Percentiles rank a stretch among this genome's conserved stretches.
Conservation (phyloP, 1,139 yeast genomes). For the Saccharomycopsis phalli region DNA sequence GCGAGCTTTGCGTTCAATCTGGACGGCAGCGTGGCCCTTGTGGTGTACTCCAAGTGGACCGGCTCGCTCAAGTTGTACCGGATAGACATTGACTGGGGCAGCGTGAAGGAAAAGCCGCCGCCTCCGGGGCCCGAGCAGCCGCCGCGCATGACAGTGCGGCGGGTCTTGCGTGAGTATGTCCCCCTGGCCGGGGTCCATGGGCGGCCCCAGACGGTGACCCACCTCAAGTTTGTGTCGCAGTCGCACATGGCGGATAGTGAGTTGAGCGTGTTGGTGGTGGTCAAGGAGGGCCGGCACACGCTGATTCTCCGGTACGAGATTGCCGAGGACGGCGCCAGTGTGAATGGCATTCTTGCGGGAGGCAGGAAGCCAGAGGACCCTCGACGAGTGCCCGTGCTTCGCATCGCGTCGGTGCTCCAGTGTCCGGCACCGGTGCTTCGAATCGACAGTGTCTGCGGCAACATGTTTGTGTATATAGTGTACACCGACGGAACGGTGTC, state of each 20-base stretch:
- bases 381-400: neutral
- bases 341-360: constrained; percentile 24
- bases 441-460: constrained; percentile 24
- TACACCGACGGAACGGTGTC: constrained; percentile 38
- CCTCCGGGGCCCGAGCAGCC: too few relatives aligned
- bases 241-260: constrained; percentile 28
- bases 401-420: constrained; percentile 6
- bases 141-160: constrained; percentile 10
- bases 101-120: constrained; percentile 2
- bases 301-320: constrained; percentile 22
- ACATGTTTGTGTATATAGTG: constrained; percentile 27
- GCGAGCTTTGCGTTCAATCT: constrained; percentile 55
- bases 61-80: constrained; percentile 39
- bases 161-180: constrained; percentile 9
- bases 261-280: constrained; percentile 32
- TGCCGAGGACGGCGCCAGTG: constrained; percentile 26
- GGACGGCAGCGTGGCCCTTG: constrained; percentile 41
- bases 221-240: constrained; percentile 25
- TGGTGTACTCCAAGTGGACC: constrained; percentile 37
- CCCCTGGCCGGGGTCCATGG: constrained; percentile 11
- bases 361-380: constrained; percentile 1
- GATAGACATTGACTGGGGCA: constrained; percentile 54
- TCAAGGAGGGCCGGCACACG: constrained; percentile 14
- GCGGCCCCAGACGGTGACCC: constrained; percentile 22
- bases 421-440: constrained; percentile 18